Base-by-base conservation (phyloP, 192 early-diverging fungal genomes). In the Entomortierella parvispora region DNA sequence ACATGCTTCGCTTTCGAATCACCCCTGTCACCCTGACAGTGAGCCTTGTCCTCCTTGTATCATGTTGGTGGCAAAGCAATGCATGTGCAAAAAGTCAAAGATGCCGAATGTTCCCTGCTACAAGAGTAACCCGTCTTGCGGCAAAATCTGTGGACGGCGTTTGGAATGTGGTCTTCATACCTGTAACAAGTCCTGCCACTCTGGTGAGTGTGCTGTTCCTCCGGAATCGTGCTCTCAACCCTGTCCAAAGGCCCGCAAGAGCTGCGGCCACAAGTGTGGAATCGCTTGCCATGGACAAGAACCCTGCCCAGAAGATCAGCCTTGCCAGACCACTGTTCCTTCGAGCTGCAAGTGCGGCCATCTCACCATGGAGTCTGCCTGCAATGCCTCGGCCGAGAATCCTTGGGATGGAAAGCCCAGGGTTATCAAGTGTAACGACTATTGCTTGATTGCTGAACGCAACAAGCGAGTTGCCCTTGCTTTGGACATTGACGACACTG, bases 1-100 rank as follows among this genome's bases (percentile, higher is more conserved):
- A 4, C 97, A 99, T 71, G 60, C 85, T 9, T 85, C 85, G 18
- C 70, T 90, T 58, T 85, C 87, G 12, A 65, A 76, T 34, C 97
- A 99, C 64, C 82, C 88, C 50, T 99, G 97, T 80, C 97, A 99
- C 76, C 82, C 88, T 2, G 94, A 94, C 62, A 79, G 79, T n/a
- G 90, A 89, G 52, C 85, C 93, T 2, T 99, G 97, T 43, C 95
- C 97, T 11, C 96, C 96, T 23, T 99, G 97, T 80, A 83, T 95
- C 17, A 84, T 93, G 44, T 89, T 99, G 43, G 93, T 94, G 0
- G 76, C 85, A 9, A 83, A 90, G 37, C 65, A 54, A 60, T 94
- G 93, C 62, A 84, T 89, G 82, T 98, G 96, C 69, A 93, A 94
- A 40, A 92, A 90, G 62, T 83, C 85, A 18, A 83, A 82, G 32